Percentiles rank a stretch among this genome's conserved stretches.
These are phyloP conservation scores for Epichloe amarillans DNA, from an alignment of 2,329 filamentous ascomycete genomes.

Conservation along the genomic window DNA sequence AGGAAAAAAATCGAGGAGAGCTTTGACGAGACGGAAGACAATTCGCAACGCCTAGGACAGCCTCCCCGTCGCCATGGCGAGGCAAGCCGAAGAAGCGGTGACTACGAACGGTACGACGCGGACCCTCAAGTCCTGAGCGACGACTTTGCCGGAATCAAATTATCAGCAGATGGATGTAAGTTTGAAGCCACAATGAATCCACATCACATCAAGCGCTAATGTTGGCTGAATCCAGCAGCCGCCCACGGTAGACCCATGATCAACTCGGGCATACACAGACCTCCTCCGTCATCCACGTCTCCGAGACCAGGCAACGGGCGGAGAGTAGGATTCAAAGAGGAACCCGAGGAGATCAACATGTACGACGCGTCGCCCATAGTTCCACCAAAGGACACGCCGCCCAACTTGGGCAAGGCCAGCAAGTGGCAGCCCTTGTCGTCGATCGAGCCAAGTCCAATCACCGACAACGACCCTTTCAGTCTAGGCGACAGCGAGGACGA, in stretches of 20 bases:
- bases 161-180: slow-evolving; percentile 50
- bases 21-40: slow-evolving; percentile 54
- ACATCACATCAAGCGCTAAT: background rate
- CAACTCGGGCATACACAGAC: slow-evolving; percentile 72
- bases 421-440: slow-evolving; percentile 94
- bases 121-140: slow-evolving; percentile 84
- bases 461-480: slow-evolving; percentile 91
- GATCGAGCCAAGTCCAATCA: slow-evolving; percentile 67
- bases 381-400: slow-evolving; percentile 35
- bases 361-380: slow-evolving; percentile 53
- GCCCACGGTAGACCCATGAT: slow-evolving; percentile 25
- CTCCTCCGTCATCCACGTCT: slow-evolving; percentile 39
- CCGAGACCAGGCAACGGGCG: slow-evolving; percentile 35
- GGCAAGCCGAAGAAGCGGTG: slow-evolving; percentile 58
- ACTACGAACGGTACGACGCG: slow-evolving; percentile 86
- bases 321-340: slow-evolving; percentile 45
- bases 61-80: slow-evolving; percentile 43
- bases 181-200: slow-evolving; percentile 6
- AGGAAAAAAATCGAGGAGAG: slow-evolving; percentile 95
- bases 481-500: slow-evolving; percentile 93
- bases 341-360: slow-evolving; percentile 65
- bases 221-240: slow-evolving; percentile 11
- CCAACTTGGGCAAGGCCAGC: slow-evolving; percentile 53
- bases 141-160: slow-evolving; percentile 65
- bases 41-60: slow-evolving; percentile 16